These are phyloP conservation scores for Ogataea chonburiensis DNA, from an alignment of 805 yeast species.

Conservation along the genomic window DNA sequence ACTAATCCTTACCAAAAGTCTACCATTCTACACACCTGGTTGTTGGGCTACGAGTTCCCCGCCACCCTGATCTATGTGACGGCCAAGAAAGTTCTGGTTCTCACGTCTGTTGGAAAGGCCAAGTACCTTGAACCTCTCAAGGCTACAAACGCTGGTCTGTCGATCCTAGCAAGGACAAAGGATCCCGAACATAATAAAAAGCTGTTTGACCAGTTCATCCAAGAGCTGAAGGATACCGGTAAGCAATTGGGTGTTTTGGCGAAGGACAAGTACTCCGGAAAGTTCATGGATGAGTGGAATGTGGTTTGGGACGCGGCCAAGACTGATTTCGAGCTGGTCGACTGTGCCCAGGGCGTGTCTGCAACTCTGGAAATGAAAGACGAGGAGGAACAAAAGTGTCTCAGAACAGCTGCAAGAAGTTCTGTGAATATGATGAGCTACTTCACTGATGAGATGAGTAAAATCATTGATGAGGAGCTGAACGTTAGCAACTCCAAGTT, in stretches of 20 bases:
- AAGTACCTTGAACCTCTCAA: slow-evolving; percentile 67
- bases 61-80: slow-evolving; percentile 75
- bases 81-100: slow-evolving; percentile 54
- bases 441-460: slow-evolving; percentile 85
- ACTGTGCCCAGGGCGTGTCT: slow-evolving; percentile 53
- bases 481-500: slow-evolving; percentile 70
- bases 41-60: slow-evolving; percentile 93
- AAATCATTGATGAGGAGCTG: slow-evolving; percentile 80
- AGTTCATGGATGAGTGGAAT: slow-evolving; percentile 81
- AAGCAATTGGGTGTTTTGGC: slow-evolving; percentile 62
- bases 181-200: slow-evolving; percentile 73
- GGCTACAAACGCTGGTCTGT: slow-evolving; percentile 39
- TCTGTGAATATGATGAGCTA: slow-evolving; percentile 76
- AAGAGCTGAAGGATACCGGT: slow-evolving; percentile 39
- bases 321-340: slow-evolving; percentile 45
- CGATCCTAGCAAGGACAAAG: slow-evolving; percentile 74
- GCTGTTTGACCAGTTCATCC: slow-evolving; percentile 58
- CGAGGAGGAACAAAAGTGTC: slow-evolving; percentile 63
- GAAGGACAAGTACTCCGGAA: slow-evolving; percentile 80
- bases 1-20: slow-evolving; percentile 89
- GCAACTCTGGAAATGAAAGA: slow-evolving; percentile 73
- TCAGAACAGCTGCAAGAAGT: slow-evolving; percentile 72
- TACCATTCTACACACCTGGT: slow-evolving; percentile 85
- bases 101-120: slow-evolving; percentile 84
- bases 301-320: slow-evolving; percentile 38